Evolutionary conservation across 179 eudicot species (phyloP).

Genomic region (Beta macrorhiza): DNA sequence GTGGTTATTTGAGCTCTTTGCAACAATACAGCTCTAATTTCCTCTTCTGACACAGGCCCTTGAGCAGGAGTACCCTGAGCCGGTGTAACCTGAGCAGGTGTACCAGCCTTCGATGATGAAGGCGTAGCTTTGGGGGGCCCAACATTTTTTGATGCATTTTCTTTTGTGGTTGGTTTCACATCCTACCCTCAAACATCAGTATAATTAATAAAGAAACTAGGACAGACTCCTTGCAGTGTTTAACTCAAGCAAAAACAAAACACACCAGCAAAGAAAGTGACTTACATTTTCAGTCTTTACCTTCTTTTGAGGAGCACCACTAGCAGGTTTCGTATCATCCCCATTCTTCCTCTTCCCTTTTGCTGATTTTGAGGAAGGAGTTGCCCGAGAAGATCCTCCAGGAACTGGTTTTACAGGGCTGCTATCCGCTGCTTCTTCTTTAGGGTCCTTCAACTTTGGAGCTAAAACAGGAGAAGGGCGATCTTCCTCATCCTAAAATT

Average conservation of each 20-base stretch:
- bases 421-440: slow-evolving; percentile 71
- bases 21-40: slow-evolving; percentile 71
- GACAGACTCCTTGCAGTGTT: background rate
- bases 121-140: slow-evolving; percentile 45
- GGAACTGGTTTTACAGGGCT: slow-evolving; percentile 61
- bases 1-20: slow-evolving; percentile 77
- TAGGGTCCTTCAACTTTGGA: slow-evolving; percentile 64
- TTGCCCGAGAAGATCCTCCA: slow-evolving; percentile 58
- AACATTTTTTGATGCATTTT: slow-evolving; percentile 46
- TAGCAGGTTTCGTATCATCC: slow-evolving; percentile 64
- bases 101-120: slow-evolving; percentile 41
- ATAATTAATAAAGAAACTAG: background rate
- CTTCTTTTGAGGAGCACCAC: slow-evolving; percentile 62
- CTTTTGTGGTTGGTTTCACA: slow-evolving; percentile 51
- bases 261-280: slow-evolving; percentile 16
- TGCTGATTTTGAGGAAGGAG: slow-evolving; percentile 69
- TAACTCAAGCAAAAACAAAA: background rate
- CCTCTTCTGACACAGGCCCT: slow-evolving; percentile 91
- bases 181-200: slow-evolving; percentile 45
- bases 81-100: slow-evolving; percentile 26
- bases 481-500: slow-evolving; percentile 71
- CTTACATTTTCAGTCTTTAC: slow-evolving; percentile 79
- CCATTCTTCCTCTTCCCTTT: slow-evolving; percentile 88
- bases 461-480: slow-evolving; percentile 65
- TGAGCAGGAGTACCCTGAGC: slow-evolving; percentile 33